A percentile compares a stretch with the other conserved stretches of the same genome.
Conservation (phyloP, 1,284 basidiomycete genomes). For the Kalmanozyma brasiliensis region DNA sequence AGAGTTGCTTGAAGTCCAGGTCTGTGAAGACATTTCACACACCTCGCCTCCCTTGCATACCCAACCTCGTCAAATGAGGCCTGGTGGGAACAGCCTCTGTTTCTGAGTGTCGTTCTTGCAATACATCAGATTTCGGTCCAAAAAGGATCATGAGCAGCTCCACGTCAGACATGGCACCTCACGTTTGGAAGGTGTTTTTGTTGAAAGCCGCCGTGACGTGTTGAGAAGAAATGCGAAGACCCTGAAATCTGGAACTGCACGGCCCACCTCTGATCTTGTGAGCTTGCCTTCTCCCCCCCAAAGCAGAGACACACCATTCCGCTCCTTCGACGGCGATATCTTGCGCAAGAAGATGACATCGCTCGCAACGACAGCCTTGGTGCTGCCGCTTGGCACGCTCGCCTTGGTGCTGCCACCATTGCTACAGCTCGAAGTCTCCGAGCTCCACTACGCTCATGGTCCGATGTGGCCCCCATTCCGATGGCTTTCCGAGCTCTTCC, state of each 20-base stretch:
- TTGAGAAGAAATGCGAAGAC: not conserved
- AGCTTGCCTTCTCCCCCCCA: slow-evolving; percentile 3
- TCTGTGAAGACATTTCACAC: slow-evolving; percentile 39
- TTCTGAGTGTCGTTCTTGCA: not conserved
- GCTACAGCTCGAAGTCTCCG: slow-evolving; percentile 24
- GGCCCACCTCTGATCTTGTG: not conserved
- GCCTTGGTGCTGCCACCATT: slow-evolving; percentile 26
- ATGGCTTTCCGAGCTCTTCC: slow-evolving; percentile 12
- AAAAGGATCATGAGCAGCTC: not conserved
- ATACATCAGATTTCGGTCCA: too few relatives aligned
- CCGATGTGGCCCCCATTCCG: slow-evolving; percentile 32
- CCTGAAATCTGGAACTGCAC: too few relatives aligned
- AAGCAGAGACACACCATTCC: too few relatives aligned
- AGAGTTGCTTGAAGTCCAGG: slow-evolving; percentile 27
- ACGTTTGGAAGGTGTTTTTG: not conserved
- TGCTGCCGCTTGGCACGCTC: slow-evolving; percentile 23
- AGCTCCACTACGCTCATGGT: not conserved
- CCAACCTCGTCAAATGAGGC: not conserved
- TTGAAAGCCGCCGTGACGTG: too few relatives aligned
- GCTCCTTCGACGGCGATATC: not conserved
- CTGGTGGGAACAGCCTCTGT: too few relatives aligned
- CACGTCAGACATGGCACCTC: slow-evolving; percentile 7
- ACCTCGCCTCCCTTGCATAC: not conserved
- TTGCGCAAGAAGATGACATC: slow-evolving; percentile 14
- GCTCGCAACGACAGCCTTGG: slow-evolving; percentile 17